Base-by-base conservation (phyloP, 257 asterid genomes). In the Lycium ferocissimum region DNA sequence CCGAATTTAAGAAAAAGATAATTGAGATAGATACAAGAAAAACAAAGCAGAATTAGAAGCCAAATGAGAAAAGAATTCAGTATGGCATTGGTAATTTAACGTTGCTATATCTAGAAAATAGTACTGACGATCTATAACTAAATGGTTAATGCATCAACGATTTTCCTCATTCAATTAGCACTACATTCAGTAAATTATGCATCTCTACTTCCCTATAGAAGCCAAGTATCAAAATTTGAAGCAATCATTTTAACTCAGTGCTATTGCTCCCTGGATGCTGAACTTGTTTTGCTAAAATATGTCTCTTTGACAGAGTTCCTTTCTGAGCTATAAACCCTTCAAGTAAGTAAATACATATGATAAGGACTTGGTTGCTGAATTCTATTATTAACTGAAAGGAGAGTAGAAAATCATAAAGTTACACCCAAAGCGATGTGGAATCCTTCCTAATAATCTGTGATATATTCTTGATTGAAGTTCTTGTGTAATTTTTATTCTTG, bases 381-480 rank as follows among this genome's bases (percentile, higher is more conserved):
- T 40, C 35, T 40, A 71, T 71, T 43, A 18, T 71, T 71, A 40
- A 40, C 56, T 40, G 15, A 76, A 76, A 76, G 63, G 47, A 51
- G 45, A 76, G 17, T 14, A 33, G 10, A 26, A 14, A 26, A 76
- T 76, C 45, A 76, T 51, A 26, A 22, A 8, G 45, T 33, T 47
- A 22, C 80, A 76, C 12, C 61, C 82, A 7, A 76, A 37, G 51
- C 82, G 14, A 13, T 51, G 62, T 15, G 13, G 26, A 76, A 3
- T 63, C 63, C 82, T 76, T 75, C 82, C 82, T 51, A 75, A 26
- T 76, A 63, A 76, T 76, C 4, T 76, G 22, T 76, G 57, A 18
- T 10, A 0, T 15, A 26, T 22, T 22, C 43, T 76, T 26, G 63
- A 47, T 51, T 51, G 82, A 76, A 76, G 26, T 51, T 20, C 20